Conservation (phyloP, 2,329 filamentous ascomycete genomes). For the Pleurostoma richardsiae region DNA sequence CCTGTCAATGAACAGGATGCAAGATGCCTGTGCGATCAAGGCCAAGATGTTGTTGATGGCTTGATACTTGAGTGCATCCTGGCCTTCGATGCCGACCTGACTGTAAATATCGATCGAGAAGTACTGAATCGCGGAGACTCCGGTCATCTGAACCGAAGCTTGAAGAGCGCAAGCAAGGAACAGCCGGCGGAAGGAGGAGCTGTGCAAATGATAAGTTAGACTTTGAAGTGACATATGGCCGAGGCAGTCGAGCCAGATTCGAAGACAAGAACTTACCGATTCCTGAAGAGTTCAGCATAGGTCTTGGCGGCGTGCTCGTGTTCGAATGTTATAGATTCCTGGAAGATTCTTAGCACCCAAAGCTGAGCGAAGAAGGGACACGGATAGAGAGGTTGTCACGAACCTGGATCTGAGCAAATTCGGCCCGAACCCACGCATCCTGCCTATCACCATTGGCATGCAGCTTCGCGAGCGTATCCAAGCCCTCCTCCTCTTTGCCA, state of each 20-base stretch:
- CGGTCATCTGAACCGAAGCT: slow-evolving; percentile 71
- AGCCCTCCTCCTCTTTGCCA: slow-evolving; percentile 57
- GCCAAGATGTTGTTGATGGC: slow-evolving; percentile 70
- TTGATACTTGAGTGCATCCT: slow-evolving; percentile 68
- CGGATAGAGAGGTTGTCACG: background rate
- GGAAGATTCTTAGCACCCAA: background rate
- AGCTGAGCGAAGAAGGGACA: no score
- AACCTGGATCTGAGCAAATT: slow-evolving; percentile 65
- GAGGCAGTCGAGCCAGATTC: no score
- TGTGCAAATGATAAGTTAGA: slow-evolving; percentile 11
- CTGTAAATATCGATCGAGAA: slow-evolving; percentile 63
- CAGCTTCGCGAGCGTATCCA: slow-evolving; percentile 61
- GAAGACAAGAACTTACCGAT: slow-evolving; percentile 24
- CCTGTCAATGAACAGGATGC: slow-evolving; percentile 64
- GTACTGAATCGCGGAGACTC: slow-evolving; percentile 70
- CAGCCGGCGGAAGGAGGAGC: slow-evolving; percentile 64
- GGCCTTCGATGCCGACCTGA: slow-evolving; percentile 62
- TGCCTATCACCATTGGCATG: slow-evolving; percentile 63
- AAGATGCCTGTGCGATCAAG: slow-evolving; percentile 61
- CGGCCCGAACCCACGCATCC: slow-evolving; percentile 66
- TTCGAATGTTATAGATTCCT: slow-evolving; percentile 52
- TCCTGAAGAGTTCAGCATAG: slow-evolving; percentile 63
- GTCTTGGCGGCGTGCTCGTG: slow-evolving; percentile 66
- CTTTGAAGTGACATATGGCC: no score
- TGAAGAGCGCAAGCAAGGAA: slow-evolving; percentile 67